Base-by-base conservation (phyloP, 1,284 basidiomycete genomes). In the Tylopilus orsonianus region DNA sequence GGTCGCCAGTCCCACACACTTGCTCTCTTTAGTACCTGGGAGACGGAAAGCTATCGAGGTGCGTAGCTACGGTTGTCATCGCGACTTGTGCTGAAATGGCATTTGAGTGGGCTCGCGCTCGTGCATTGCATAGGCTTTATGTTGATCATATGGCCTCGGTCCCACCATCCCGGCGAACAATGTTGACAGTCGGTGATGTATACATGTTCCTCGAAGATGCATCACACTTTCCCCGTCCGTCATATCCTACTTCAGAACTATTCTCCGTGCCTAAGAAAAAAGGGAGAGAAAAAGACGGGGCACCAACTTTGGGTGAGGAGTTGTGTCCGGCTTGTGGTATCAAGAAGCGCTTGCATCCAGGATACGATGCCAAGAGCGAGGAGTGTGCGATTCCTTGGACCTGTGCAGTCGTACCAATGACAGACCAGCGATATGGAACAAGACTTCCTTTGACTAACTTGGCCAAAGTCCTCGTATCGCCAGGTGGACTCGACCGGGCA, bases 21-120 rank as follows among this genome's bases (percentile, higher is more conserved):
- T 84, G 22, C 69, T 70, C 18, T 61, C 58, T 19, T 66, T 85
- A 18, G 62, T 79, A 14, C 60, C 71, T 38, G 86, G 85, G 23
- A 76, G 83, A 46, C 73, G 80, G 47, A 86, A 87, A 64, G 82
- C 86, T 1, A 80, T 87, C 9, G 84, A 88, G 71, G 85, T 85
- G 46, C 49, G 75, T 60, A 32, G 7, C 8, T n/a, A 8, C 19
- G 20, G 22, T 30, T 37, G 5, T 14, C 20, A 16, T 14, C n/a
- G 19, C 35, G 23, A 46, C 24, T 26, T 19, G 26, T 44, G 41
- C 44, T 52, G 30, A 56, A 45, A 46, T 33, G 14, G n/a, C 47
- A 8, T 24, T 23, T 41, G 56, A 88, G 86, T 84, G 83, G 82
- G 75, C 70, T 29, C 78, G 85, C 19, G 80, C 83, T 20, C 72